Percentiles rank a stretch among this genome's conserved stretches.
Conservation (phyloP, 1,139 yeast genomes). For the Yamadazyma friedrichii region DNA sequence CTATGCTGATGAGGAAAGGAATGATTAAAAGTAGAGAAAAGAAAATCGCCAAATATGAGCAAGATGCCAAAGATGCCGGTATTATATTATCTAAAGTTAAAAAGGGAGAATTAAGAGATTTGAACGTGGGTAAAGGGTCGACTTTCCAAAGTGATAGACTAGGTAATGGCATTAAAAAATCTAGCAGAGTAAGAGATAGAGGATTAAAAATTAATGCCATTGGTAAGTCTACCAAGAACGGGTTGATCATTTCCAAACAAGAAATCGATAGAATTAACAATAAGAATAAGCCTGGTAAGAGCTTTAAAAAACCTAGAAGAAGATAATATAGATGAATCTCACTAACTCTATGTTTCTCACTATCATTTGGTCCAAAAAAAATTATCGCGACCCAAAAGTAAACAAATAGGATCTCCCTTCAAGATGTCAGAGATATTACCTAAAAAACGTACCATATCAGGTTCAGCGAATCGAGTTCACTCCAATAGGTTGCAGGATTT, state of each 20-base stretch:
- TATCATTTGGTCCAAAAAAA: background rate
- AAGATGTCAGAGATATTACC: constrained; percentile 21
- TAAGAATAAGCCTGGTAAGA: background rate
- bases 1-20: constrained; percentile 86
- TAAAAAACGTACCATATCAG: constrained; percentile 20
- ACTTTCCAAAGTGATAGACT: constrained; percentile 54
- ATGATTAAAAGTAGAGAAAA: constrained; percentile 60
- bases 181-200: constrained; percentile 54
- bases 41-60: constrained; percentile 58
- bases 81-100: constrained; percentile 67
- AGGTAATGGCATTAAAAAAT: constrained; percentile 46
- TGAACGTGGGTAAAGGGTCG: constrained; percentile 55
- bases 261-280: constrained; percentile 58
- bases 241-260: constrained; percentile 66
- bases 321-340: background rate
- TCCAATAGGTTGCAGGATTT: constrained; percentile 16
- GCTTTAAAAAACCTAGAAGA: background rate
- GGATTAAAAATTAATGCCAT: constrained; percentile 78
- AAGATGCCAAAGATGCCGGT: constrained; percentile 86
- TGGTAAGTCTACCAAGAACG: constrained; percentile 80
- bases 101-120: constrained; percentile 62
- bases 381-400: constrained; percentile 4
- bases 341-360: background rate
- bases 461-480: constrained; percentile 11
- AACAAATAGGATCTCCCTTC: constrained; percentile 6